phyloP scores from a whole-genome alignment of 1,284 basidiomycete species.

The Ganoderma multipileum region DNA sequence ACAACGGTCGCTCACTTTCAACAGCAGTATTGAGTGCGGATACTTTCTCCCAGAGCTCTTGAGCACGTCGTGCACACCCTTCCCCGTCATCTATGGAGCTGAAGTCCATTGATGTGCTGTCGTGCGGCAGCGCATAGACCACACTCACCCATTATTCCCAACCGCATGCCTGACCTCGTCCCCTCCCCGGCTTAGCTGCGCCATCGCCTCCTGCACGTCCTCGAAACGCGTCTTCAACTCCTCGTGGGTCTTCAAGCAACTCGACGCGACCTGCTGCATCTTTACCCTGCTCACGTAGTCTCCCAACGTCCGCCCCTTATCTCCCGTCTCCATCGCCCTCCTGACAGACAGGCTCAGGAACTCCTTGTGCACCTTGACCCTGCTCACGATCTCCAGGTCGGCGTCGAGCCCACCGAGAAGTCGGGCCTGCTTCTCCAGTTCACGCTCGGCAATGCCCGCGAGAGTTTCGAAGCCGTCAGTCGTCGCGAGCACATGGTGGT shows the following conservation, averaged over 20 bases:
- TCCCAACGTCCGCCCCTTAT: conserved; percentile 71
- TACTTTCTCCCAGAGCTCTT: conserved; percentile 64
- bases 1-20: conserved; percentile 52
- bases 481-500: conserved; percentile 72
- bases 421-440: conserved; percentile 66
- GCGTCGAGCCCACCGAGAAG: conserved; percentile 68
- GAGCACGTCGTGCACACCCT: conserved; percentile 56
- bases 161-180: conserved; percentile 62
- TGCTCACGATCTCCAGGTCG: conserved; percentile 71
- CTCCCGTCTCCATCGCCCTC: conserved; percentile 72
- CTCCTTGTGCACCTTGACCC: conserved; percentile 72
- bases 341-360: conserved; percentile 72
- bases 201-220: conserved; percentile 61
- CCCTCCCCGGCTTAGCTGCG: conserved; percentile 61
- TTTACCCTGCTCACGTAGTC: conserved; percentile 81
- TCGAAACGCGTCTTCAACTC: conserved; percentile 62
- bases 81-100: conserved; percentile 71
- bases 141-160: conserved; percentile 55
- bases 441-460: conserved; percentile 56
- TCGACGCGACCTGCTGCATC: conserved; percentile 81
- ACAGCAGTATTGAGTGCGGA: conserved; percentile 56
- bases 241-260: conserved; percentile 74
- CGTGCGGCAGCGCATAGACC: background rate
- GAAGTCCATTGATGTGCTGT: conserved; percentile 17
- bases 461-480: conserved; percentile 75